Conservation (phyloP, 108 stramenopile species). For the Mediolabrus comicus region DNA sequence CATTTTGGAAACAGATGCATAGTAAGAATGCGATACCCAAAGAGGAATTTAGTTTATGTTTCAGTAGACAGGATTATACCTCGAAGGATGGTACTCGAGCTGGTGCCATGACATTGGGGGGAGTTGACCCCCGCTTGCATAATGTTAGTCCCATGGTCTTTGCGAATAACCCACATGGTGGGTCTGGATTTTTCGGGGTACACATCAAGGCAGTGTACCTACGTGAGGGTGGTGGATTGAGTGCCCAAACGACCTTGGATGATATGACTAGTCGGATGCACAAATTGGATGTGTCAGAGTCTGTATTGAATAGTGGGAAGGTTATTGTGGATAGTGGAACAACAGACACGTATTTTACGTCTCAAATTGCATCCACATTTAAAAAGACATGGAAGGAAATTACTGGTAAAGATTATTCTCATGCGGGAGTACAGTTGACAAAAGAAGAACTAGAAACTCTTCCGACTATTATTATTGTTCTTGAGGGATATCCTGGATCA, state of each 20-base stretch:
- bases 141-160: constrained; percentile 73
- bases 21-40: constrained; percentile 38
- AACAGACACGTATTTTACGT: constrained; percentile 93
- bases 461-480: constrained; percentile 85
- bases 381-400: constrained; percentile 55
- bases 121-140: constrained; percentile 76
- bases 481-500: constrained; percentile 46
- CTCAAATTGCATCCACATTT: constrained; percentile 54
- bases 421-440: constrained; percentile 46
- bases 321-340: constrained; percentile 97
- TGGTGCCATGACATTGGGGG: constrained; percentile 89
- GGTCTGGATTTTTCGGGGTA: constrained; percentile 83
- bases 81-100: constrained; percentile 61
- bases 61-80: constrained; percentile 48
- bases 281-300: constrained; percentile 22
- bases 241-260: constrained; percentile 20
- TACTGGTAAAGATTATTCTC: constrained; percentile 51
- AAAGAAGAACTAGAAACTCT: constrained; percentile 56
- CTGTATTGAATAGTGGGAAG: constrained; percentile 64
- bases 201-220: constrained; percentile 64
- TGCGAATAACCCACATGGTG: constrained; percentile 39
- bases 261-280: constrained; percentile 17
- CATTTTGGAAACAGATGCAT: constrained; percentile 79
- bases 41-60: constrained; percentile 69
- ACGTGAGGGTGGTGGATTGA: constrained; percentile 50